Percentiles rank a stretch among this genome's conserved stretches.
Conservation (phyloP, 2,329 filamentous ascomycete genomes). For the Exophiala mesophila region DNA sequence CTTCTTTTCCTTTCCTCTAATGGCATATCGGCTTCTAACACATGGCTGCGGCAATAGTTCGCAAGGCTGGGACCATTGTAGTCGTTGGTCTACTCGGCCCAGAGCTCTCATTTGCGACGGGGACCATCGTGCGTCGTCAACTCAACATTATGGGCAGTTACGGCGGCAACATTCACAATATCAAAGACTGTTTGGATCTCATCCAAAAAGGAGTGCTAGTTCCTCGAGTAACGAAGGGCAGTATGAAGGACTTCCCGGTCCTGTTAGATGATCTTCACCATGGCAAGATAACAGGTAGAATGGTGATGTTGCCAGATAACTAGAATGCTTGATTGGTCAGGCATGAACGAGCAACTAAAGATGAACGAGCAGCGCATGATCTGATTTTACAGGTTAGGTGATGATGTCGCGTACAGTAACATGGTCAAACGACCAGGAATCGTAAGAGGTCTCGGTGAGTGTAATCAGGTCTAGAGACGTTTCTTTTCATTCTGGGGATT, state of each 20-base stretch:
- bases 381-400: too few relatives aligned
- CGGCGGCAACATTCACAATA: conserved; percentile 8
- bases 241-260: conserved; percentile 12
- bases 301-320: conserved; percentile 15
- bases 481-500: too few relatives aligned
- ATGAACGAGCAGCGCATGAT: too few relatives aligned
- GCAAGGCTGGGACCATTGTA: conserved; percentile 12
- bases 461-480: too few relatives aligned
- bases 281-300: conserved; percentile 16
- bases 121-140: conserved; percentile 4
- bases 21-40: neutral
- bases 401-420: too few relatives aligned
- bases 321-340: too few relatives aligned
- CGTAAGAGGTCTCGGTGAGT: too few relatives aligned
- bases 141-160: conserved; percentile 12
- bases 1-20: neutral
- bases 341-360: too few relatives aligned
- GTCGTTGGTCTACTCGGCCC: conserved; percentile 10
- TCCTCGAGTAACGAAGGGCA: conserved; percentile 13
- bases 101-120: conserved; percentile 2
- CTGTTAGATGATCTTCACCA: conserved; percentile 14
- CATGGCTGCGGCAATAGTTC: conserved; percentile 6
- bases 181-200: conserved; percentile 11
- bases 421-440: too few relatives aligned
- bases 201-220: conserved; percentile 9